Evolutionary conservation across 1,284 basidiomycete genomes (phyloP).

Genomic region (Naganishia albida): DNA sequence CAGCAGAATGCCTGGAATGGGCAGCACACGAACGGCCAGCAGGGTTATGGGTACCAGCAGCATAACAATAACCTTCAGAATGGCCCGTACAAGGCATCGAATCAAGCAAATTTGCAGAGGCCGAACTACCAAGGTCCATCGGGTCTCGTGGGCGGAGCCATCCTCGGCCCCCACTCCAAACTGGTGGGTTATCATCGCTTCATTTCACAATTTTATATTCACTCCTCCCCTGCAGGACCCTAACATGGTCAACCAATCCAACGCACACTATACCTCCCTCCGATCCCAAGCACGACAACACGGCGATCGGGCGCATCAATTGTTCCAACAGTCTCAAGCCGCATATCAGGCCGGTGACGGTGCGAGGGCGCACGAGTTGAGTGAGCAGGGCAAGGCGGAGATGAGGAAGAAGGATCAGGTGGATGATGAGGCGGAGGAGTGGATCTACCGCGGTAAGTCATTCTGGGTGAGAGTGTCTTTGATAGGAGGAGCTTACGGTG

Average conservation of each 20-base stretch:
- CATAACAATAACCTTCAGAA: slow-evolving; percentile 19
- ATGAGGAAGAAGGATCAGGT: slow-evolving; percentile 75
- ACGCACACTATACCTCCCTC: slow-evolving; percentile 68
- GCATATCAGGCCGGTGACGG: slow-evolving; percentile 65
- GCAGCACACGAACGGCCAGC: slow-evolving; percentile 28
- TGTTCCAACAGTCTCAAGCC: slow-evolving; percentile 48
- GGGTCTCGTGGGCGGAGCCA: slow-evolving; percentile 38
- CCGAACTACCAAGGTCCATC: slow-evolving; percentile 25
- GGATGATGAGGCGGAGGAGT: slow-evolving; percentile 81
- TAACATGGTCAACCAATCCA: slow-evolving; percentile 58
- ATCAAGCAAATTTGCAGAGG: slow-evolving; percentile 19
- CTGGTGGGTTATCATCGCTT: slow-evolving; percentile 27
- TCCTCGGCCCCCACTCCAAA: slow-evolving; percentile 55
- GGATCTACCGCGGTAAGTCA: slow-evolving; percentile 76
- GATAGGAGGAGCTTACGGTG: slow-evolving; percentile 2
- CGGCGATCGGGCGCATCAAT: slow-evolving; percentile 58
- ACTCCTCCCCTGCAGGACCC: background rate
- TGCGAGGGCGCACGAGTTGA: slow-evolving; percentile 77
- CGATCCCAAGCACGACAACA: slow-evolving; percentile 72
- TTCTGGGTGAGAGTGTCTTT: background rate
- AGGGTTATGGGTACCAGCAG: slow-evolving; percentile 31
- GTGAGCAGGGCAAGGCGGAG: slow-evolving; percentile 78
- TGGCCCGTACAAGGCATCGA: slow-evolving; percentile 18
- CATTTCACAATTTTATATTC: background rate
- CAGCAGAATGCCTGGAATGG: slow-evolving; percentile 37